Base-by-base conservation (phyloP, 2,329 filamentous ascomycete genomes). In the Geosmithia flava region DNA sequence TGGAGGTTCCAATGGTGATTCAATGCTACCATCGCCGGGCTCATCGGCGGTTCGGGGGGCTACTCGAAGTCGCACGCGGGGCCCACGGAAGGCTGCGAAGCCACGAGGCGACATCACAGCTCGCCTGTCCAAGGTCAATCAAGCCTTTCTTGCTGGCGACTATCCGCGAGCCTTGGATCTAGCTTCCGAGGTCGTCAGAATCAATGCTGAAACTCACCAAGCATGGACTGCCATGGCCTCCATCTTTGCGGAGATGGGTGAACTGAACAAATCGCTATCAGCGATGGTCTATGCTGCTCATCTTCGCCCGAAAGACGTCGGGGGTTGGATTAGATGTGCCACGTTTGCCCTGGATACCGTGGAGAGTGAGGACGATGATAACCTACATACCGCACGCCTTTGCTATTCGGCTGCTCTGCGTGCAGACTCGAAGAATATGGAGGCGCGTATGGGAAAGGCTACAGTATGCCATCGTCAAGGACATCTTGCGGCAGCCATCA, bases 61-160 rank as follows among this genome's bases (percentile, higher is more conserved):
- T 19, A n/a, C 16, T n/a, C 46, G 58, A 39, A 54, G 50, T 6
- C 41, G 66, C 27, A 50, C 60, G 44, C 62, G 68, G 15, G 75
- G 75, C 7, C 75, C 74, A 23, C 68, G 76, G 17, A 79, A 81
- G 59, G 75, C 79, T 20, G 80, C 78, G 8, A 83, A 86, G 59
- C 83, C 81, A 16, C 78, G 81, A 43, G 79, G 75, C 41, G 81
- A 88, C 54, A 86, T 89, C 61, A 87, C 83, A 56, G 70, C 76
- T 41, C 70, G 82, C 42, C 71, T 89, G 45, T 74, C 76, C 44
- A 71, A 76, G 57, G 85, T 86, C 3, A 85, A 81, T 50, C 72
- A 81, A 51, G 78, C 80, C 4, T 89, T 82, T 57, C 70, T 87
- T 50, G 69, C 74, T 10, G 70, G 74, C 23, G 71, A 82, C 19